A percentile compares a stretch with the other conserved stretches of the same genome.
These are phyloP conservation scores for Canariomyces notabilis DNA, from an alignment of 2,329 filamentous ascomycete species.

Conservation along the genomic window DNA sequence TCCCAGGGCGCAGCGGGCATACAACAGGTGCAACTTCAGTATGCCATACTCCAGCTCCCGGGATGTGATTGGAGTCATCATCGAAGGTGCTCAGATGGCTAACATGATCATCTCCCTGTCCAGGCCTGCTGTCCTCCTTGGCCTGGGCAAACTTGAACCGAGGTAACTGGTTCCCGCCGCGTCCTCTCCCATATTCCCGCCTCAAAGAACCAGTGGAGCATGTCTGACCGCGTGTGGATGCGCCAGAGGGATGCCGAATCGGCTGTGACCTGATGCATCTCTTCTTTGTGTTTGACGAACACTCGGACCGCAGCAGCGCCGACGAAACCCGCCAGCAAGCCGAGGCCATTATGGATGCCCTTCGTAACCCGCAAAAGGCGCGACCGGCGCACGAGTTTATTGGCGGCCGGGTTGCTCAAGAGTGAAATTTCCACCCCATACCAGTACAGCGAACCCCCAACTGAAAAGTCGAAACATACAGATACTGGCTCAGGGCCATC, in stretches of 20 bases:
- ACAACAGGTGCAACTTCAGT: not conserved
- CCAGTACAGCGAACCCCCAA: not conserved
- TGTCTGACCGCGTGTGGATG: no score
- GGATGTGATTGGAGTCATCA: no score
- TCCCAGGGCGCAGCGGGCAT: not conserved
- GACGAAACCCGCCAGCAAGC: constrained; percentile 12
- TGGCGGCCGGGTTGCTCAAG: constrained; percentile 22
- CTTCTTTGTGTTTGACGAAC: constrained; percentile 27
- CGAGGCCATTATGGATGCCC: constrained; percentile 19
- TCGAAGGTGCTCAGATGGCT: no score
- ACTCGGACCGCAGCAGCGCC: constrained; percentile 17
- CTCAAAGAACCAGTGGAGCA: no score
- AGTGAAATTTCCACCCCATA: constrained; percentile 17
- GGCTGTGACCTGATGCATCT: constrained; percentile 27
- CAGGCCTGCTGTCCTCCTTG: not conserved
- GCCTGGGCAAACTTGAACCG: not conserved
- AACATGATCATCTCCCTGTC: no score
- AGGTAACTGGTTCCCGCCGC: no score
- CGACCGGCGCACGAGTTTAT: constrained; percentile 19
- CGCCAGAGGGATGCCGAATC: not conserved
- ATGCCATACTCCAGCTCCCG: no score
- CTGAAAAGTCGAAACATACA: no score
- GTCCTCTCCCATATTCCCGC: no score
- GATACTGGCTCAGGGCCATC: constrained; percentile 24
- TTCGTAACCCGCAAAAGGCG: constrained; percentile 17